A percentile compares a stretch with the other conserved stretches of the same genome.
Evolutionary conservation across 306 rosid species (phyloP).

Genomic region (Comarum palustre): DNA sequence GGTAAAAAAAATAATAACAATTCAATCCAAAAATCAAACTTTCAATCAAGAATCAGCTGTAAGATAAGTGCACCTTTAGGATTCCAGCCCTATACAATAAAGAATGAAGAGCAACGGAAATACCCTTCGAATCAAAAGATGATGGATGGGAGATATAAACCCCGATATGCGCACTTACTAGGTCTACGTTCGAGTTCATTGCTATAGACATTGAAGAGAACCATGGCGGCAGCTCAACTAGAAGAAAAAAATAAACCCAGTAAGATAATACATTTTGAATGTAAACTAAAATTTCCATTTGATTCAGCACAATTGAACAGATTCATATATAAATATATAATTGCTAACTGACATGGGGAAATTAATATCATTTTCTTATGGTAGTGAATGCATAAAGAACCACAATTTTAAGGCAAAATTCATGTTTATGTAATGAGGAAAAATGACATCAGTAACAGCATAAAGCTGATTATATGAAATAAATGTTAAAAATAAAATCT

Average conservation of each 20-base stretch:
- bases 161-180: slow-evolving; percentile 54
- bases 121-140: neutral
- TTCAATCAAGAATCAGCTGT: slow-evolving; percentile 14
- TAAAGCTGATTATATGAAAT: neutral
- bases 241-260: slow-evolving; percentile 41
- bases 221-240: slow-evolving; percentile 93
- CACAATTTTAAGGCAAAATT: slow-evolving; percentile 1
- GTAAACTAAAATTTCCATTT: neutral
- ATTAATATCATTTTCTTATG: neutral
- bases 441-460: neutral
- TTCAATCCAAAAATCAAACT: neutral
- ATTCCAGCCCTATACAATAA: neutral
- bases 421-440: neutral
- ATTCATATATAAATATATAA: neutral
- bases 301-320: neutral
- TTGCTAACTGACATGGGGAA: neutral
- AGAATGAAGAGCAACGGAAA: slow-evolving; percentile 18
- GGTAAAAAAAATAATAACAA: neutral
- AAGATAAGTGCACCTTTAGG: slow-evolving; percentile 11
- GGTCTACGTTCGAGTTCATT: slow-evolving; percentile 69
- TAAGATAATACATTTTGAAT: slow-evolving; percentile 25
- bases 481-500: neutral
- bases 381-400: neutral
- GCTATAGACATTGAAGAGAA: slow-evolving; percentile 75
- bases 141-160: neutral